These are phyloP conservation scores for Sphagnum tenellum DNA, from an alignment of 225 moss, liverwort and hornwort genomes.

Conservation along the genomic window DNA sequence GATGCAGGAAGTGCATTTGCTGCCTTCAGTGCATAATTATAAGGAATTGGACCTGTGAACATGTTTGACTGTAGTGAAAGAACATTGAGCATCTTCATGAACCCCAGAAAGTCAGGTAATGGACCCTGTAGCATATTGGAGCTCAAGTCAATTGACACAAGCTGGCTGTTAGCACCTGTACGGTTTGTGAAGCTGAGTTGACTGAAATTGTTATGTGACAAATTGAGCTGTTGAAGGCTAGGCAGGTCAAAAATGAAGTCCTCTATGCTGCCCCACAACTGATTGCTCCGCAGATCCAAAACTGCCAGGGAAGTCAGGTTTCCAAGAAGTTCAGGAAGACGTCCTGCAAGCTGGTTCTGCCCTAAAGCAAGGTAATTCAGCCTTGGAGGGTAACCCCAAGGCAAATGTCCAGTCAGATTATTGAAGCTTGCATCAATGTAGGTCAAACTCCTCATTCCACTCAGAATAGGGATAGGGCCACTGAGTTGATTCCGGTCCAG, in stretches of 20 bases:
- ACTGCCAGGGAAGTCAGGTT: conserved; percentile 7
- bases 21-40: conserved; percentile 10
- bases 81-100: conserved; percentile 7
- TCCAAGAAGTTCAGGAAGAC: not conserved
- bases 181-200: not conserved
- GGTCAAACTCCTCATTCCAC: conserved; percentile 6
- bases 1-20: conserved; percentile 1
- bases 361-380: conserved; percentile 5
- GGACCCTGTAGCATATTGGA: conserved; percentile 6
- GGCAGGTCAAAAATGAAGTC: conserved; percentile 12
- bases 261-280: conserved; percentile 7
- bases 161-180: conserved; percentile 4
- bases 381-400: conserved; percentile 5
- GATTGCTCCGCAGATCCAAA: conserved; percentile 11
- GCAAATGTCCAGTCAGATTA: conserved; percentile 11
- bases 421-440: conserved; percentile 15
- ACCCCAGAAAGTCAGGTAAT: conserved; percentile 8
- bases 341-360: conserved; percentile 10
- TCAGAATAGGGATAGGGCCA: conserved; percentile 5
- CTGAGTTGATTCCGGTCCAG: conserved; percentile 10
- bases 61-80: conserved; percentile 10
- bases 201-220: conserved; percentile 11
- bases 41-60: conserved; percentile 13
- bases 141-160: conserved; percentile 15
- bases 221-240: conserved; percentile 12